A percentile compares a stretch with the other conserved stretches of the same genome.
phyloP scores from a whole-genome alignment of 2,329 filamentous ascomycete genomes.

The Exophiala xenobiotica region DNA sequence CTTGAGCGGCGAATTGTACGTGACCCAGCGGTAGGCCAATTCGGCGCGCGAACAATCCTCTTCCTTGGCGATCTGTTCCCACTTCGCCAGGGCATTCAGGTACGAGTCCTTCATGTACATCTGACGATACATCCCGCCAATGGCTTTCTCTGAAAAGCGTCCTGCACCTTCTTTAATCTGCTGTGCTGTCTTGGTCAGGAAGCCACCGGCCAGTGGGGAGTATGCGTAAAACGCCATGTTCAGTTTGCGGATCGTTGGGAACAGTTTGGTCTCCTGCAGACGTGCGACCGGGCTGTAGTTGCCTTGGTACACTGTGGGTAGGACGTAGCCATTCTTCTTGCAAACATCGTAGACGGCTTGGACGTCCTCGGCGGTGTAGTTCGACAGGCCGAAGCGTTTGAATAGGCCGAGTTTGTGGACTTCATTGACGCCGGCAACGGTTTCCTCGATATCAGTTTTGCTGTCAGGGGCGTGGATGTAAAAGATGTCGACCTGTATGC shows the following conservation, averaged over 20 bases:
- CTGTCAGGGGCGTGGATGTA: conserved; percentile 39
- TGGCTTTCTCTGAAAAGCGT: conserved; percentile 33
- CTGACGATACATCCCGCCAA: conserved; percentile 25
- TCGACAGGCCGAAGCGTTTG: conserved; percentile 41
- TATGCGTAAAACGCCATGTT: conserved; percentile 34
- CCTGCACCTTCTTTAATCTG: conserved; percentile 33
- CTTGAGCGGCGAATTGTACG: conserved; percentile 35
- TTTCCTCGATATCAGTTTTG: conserved; percentile 38
- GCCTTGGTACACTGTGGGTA: conserved; percentile 44
- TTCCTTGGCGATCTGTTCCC: conserved; percentile 32
- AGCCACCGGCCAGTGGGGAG: conserved; percentile 37
- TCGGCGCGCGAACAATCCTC: conserved; percentile 35
- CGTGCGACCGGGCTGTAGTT: conserved; percentile 42
- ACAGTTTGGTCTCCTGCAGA: conserved; percentile 36
- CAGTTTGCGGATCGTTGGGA: conserved; percentile 39
- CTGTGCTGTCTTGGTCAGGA: conserved; percentile 38
- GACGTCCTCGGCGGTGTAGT: conserved; percentile 36
- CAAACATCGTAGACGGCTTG: conserved; percentile 36
- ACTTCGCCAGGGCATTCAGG: conserved; percentile 34
- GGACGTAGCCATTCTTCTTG: conserved; percentile 36
- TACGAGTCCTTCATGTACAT: conserved; percentile 36
- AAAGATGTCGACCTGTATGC: conserved; percentile 38
- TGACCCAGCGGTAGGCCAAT: conserved; percentile 39
- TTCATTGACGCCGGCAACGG: conserved; percentile 36
- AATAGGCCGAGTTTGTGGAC: conserved; percentile 36